Evolutionary conservation across 1,139 yeast genomes (phyloP), one percentile per base, ranked within the genome.

Genomic region (Lodderomyces jiufengensis): DNA sequence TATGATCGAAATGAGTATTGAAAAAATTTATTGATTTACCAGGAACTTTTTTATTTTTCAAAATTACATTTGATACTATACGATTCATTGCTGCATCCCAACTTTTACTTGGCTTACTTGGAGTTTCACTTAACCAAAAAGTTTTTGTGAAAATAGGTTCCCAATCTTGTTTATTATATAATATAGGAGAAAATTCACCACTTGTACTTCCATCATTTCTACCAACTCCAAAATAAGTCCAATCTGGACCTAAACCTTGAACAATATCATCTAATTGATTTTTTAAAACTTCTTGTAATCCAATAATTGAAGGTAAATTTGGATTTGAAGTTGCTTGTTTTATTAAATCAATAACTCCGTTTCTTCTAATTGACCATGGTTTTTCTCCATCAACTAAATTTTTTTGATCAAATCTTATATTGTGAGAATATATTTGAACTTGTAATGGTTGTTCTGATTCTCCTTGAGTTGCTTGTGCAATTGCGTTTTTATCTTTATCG

Each of bases 1-100:
- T 55, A 41, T 70, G 73, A 47, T 72, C 78, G 32, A 63, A 56
- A 48, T 72, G 78, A n/a, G 74, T 57, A 46, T 70, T 71, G 36
- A 68, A 54, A 23, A 63, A 46, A 32, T 66, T 64, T 37, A 70
- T 50, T 3, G 26, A 31, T 25, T 39, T 28, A 3, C 49, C 47
- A 3, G 57, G 26, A 9, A 15, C 23, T 21, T 24, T 24, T 16
- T 22, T 27, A 25, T 34, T 29, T 20, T 29, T 33, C 24, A 63
- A 43, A 3, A 63, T 59, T 3, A 60, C 66, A 24, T 63, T 52
- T 1, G 76, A 69, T 14, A 66, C 67, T 24, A 70, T 54, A 44
- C 77, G 53, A 18, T 51, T 57, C 4, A 60, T 59, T 1, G 63
- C 66, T 3, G 76, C 73, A 34, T 66, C 73, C 46, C 66, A 60